Conservation (phyloP, 495 filamentous ascomycete genomes). For the Bombardia bombarda region DNA sequence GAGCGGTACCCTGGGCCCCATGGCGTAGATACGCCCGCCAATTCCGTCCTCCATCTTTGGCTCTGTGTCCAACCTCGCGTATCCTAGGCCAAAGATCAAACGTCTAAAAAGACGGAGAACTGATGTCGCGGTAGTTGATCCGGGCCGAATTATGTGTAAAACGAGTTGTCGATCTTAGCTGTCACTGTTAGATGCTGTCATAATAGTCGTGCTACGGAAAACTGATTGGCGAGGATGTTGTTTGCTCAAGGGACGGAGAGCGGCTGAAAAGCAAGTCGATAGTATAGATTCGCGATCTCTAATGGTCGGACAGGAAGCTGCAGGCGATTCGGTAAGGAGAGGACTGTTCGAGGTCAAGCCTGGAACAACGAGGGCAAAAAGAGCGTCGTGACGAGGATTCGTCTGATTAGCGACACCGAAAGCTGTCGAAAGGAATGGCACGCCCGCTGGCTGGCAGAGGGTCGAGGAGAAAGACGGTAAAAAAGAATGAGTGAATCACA, state of each 20-base stretch:
- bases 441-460: slow-evolving; percentile 36
- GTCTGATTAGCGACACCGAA: slow-evolving; percentile 9
- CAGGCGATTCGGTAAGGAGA: slow-evolving; percentile 2
- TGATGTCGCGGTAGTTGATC: slow-evolving; percentile 2
- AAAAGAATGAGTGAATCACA: slow-evolving; percentile 30
- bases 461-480: slow-evolving; percentile 15
- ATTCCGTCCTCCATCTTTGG: slow-evolving; percentile 21
- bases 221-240: slow-evolving; percentile 9
- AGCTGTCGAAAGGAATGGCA: slow-evolving; percentile 33
- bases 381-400: slow-evolving; percentile 20
- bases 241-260: neutral
- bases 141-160: slow-evolving; percentile 2
- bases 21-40: slow-evolving; percentile 11
- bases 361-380: slow-evolving; percentile 8
- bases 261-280: neutral
- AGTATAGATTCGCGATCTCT: no score
- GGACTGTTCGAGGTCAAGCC: slow-evolving; percentile 5
- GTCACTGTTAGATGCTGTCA: slow-evolving; percentile 16
- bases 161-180: slow-evolving; percentile 9
- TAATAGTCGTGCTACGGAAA: slow-evolving; percentile 19
- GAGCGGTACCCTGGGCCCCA: slow-evolving; percentile 21
- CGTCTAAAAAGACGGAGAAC: neutral
- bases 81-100: no score
- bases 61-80: slow-evolving; percentile 4
- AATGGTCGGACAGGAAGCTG: no score